These are phyloP conservation scores for Sporisorium iseilematis-ciliati DNA, from an alignment of 1,284 basidiomycete species.

Conservation along the genomic window DNA sequence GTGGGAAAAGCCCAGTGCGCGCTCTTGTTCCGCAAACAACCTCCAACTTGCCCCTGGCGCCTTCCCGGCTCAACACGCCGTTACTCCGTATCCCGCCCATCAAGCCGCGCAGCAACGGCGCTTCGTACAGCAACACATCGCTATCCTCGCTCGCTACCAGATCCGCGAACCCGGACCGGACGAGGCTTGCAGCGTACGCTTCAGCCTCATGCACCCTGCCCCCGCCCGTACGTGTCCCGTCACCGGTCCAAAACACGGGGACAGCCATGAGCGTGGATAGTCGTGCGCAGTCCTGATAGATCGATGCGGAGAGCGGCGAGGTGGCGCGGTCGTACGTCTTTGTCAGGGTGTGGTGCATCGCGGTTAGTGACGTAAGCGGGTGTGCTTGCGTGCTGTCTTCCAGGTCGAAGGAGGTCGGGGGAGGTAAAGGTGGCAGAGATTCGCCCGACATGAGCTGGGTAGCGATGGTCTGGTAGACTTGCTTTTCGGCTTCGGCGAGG, in stretches of 20 bases:
- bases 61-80: constrained; percentile 15
- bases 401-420: background rate
- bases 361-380: constrained; percentile 28
- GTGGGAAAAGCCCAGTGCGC: constrained; percentile 48
- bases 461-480: constrained; percentile 41
- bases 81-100: constrained; percentile 41
- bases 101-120: constrained; percentile 64
- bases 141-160: constrained; percentile 69
- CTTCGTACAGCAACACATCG: constrained; percentile 68
- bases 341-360: constrained; percentile 42
- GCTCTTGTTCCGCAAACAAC: constrained; percentile 55
- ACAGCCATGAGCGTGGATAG: constrained; percentile 58
- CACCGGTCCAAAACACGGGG: constrained; percentile 65
- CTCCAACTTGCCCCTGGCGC: constrained; percentile 45
- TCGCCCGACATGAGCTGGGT: constrained; percentile 33
- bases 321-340: constrained; percentile 57
- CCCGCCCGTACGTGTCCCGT: constrained; percentile 54
- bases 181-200: constrained; percentile 66
- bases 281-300: constrained; percentile 57
- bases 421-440: constrained; percentile 15
- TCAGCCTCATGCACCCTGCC: constrained; percentile 68
- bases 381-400: background rate
- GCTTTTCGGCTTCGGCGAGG: constrained; percentile 38
- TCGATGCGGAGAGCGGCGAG: constrained; percentile 39
- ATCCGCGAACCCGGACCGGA: constrained; percentile 62